Conservation (phyloP, 1,284 basidiomycete genomes). For the Cutaneotrichosporon dermatis region DNA sequence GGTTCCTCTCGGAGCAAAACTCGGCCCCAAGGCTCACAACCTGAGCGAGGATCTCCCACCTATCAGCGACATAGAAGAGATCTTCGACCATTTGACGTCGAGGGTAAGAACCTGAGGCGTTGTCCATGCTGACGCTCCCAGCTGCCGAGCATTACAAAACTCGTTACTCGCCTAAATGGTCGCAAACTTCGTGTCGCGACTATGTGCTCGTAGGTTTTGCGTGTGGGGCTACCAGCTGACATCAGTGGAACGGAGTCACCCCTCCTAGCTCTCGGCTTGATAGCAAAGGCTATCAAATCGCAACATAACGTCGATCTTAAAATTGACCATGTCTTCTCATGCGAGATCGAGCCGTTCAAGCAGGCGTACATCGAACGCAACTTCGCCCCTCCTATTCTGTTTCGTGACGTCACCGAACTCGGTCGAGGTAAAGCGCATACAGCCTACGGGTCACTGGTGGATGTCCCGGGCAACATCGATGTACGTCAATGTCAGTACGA, state of each 20-base stretch:
- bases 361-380: slow-evolving; percentile 97
- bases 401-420: slow-evolving; percentile 90
- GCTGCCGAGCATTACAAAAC: slow-evolving; percentile 37
- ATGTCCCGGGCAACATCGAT: slow-evolving; percentile 87
- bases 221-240: slow-evolving; percentile 2
- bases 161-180: slow-evolving; percentile 68
- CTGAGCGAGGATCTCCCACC: slow-evolving; percentile 59
- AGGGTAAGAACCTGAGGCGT: slow-evolving; percentile 15
- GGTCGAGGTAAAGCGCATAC: slow-evolving; percentile 75
- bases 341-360: slow-evolving; percentile 97
- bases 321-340: slow-evolving; percentile 91
- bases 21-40: slow-evolving; percentile 20
- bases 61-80: slow-evolving; percentile 71
- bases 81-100: slow-evolving; percentile 70
- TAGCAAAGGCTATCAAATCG: slow-evolving; percentile 67
- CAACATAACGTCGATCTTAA: slow-evolving; percentile 64
- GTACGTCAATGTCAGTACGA: slow-evolving; percentile 21
- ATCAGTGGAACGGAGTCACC: slow-evolving; percentile 90
- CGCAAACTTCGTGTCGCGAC: slow-evolving; percentile 88
- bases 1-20: slow-evolving; percentile 18
- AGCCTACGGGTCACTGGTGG: slow-evolving; percentile 79
- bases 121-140: not conserved
- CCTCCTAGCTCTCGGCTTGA: slow-evolving; percentile 79
- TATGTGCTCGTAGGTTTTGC: slow-evolving; percentile 65
- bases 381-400: slow-evolving; percentile 73